Conservation (phyloP, 495 filamentous ascomycete genomes). For the Xylaria castorea region DNA sequence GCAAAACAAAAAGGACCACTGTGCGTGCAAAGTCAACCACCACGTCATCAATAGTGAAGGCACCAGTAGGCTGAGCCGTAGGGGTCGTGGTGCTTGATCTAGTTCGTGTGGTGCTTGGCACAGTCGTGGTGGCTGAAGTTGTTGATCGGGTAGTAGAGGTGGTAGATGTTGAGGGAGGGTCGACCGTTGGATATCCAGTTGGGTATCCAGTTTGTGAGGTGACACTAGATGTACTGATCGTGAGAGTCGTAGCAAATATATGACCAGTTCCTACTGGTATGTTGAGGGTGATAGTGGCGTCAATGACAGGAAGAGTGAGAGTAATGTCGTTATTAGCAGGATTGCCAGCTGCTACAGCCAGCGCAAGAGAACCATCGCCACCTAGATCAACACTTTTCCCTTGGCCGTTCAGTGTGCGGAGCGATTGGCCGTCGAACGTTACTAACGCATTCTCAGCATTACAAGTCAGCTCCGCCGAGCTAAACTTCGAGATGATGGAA, state of each 20-base stretch:
- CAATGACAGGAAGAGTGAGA: slow-evolving; percentile 45
- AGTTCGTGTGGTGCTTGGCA: slow-evolving; percentile 40
- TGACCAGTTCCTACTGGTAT: slow-evolving; percentile 25
- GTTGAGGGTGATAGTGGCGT: slow-evolving; percentile 42
- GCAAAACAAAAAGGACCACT: slow-evolving; percentile 67
- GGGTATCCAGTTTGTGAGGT: slow-evolving; percentile 7
- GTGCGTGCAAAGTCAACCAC: slow-evolving; percentile 72
- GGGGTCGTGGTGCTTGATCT: slow-evolving; percentile 33
- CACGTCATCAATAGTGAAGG: slow-evolving; percentile 53
- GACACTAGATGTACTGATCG: neutral
- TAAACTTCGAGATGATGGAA: slow-evolving; percentile 77
- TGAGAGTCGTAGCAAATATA: slow-evolving; percentile 34
- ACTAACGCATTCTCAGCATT: slow-evolving; percentile 84
- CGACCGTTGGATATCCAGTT: neutral
- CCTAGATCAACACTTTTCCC: slow-evolving; percentile 29
- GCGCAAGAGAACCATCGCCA: slow-evolving; percentile 31
- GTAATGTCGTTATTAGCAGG: slow-evolving; percentile 34
- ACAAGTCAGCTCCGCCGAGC: slow-evolving; percentile 74
- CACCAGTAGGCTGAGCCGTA: slow-evolving; percentile 35
- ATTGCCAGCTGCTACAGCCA: slow-evolving; percentile 28
- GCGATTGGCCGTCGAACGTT: slow-evolving; percentile 69
- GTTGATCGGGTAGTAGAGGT: slow-evolving; percentile 31
- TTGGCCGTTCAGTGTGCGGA: slow-evolving; percentile 41
- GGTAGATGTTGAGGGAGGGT: slow-evolving; percentile 3
- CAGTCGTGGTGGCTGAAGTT: slow-evolving; percentile 28